Percentiles rank a stretch among this genome's conserved stretches.
Conservation (phyloP, 23 red algal genomes). For the Gracilaria gracilis region DNA sequence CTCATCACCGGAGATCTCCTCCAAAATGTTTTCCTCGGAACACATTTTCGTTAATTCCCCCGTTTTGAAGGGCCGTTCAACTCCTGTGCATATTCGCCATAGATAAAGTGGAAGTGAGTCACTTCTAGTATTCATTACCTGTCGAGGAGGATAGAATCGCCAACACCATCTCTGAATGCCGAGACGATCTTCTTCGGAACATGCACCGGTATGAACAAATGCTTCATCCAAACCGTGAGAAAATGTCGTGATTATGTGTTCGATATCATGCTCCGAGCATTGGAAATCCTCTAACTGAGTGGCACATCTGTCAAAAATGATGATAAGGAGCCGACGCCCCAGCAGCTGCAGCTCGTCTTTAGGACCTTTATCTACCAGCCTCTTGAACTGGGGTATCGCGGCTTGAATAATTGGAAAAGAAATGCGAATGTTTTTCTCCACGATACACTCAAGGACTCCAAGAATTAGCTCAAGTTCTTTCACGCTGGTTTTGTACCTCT, state of each 20-base stretch:
- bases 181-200: conserved; percentile 11
- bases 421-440: conserved; percentile 14
- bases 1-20: background rate
- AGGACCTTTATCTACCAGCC: background rate
- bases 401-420: background rate
- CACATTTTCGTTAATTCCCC: background rate
- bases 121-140: background rate
- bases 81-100: conserved; percentile 2
- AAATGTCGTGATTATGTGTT: background rate
- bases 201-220: background rate
- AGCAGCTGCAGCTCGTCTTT: background rate
- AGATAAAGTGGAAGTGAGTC: background rate
- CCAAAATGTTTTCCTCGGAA: background rate
- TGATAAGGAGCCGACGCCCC: background rate
- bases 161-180: conserved; percentile 32
- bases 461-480: background rate
- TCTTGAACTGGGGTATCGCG: background rate
- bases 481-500: background rate
- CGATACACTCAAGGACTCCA: conserved; percentile 9
- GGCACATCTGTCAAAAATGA: conserved; percentile 36
- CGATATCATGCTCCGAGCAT: background rate
- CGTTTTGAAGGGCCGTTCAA: too few relatives aligned
- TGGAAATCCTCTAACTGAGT: background rate
- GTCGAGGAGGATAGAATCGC: conserved; percentile 27
- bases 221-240: background rate